phyloP scores from a whole-genome alignment of 305 asterid species.

The Rubia balearica region DNA sequence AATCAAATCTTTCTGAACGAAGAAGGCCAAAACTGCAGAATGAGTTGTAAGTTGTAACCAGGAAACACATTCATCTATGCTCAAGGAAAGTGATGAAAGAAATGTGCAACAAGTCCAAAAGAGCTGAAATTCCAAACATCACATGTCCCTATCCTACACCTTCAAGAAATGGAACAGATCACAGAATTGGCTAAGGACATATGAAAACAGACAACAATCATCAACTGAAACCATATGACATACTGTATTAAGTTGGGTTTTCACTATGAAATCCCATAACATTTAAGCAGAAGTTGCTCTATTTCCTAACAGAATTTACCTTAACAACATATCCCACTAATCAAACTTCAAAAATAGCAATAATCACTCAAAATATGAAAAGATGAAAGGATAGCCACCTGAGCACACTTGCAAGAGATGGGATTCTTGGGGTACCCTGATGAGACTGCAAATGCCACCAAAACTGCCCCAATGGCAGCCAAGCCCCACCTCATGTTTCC shows the following conservation, averaged over 20 bases:
- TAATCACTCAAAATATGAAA: background rate
- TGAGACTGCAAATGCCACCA: constrained; percentile 43
- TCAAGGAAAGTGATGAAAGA: no score
- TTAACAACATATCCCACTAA: background rate
- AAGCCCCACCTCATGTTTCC: constrained; percentile 34
- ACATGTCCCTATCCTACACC: no score
- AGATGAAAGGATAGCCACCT: constrained; percentile 42
- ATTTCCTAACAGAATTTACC: background rate
- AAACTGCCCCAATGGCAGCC: constrained; percentile 44
- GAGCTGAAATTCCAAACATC: no score
- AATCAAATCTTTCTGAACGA: background rate
- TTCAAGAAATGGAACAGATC: no score
- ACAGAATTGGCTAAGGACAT: no score
- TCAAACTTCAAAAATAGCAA: background rate
- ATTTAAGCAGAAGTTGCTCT: background rate
- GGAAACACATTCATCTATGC: no score
- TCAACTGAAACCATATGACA: no score
- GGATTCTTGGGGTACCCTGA: constrained; percentile 33
- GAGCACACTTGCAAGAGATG: constrained; percentile 61
- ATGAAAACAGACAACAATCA: no score
- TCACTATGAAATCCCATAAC: background rate
- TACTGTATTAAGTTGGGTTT: no score
- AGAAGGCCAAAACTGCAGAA: no score
- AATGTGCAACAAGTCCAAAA: no score
- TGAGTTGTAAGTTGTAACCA: no score